A percentile compares a stretch with the other conserved stretches of the same genome.
These are phyloP conservation scores for Protea cynaroides DNA, from an alignment of 164 flowering plant genomes.

Conservation along the genomic window DNA sequence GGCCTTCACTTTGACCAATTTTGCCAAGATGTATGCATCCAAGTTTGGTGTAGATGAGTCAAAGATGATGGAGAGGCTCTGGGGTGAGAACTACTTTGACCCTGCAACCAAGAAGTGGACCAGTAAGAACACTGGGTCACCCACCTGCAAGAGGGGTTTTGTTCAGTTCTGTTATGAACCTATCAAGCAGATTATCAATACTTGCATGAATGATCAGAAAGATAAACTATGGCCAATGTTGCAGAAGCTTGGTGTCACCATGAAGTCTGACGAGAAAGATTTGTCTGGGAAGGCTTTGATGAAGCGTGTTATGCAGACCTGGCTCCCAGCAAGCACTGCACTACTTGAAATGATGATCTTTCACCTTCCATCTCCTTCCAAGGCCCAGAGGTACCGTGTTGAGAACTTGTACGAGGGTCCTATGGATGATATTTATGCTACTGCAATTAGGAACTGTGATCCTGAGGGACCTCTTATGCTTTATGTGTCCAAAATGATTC, in stretches of 20 bases:
- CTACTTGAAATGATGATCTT: conserved; percentile 32
- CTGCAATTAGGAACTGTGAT: conserved; percentile 31
- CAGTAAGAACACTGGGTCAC: conserved; percentile 25
- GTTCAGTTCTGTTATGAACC: conserved; percentile 36
- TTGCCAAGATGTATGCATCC: conserved; percentile 17
- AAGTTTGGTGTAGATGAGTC: conserved; percentile 14
- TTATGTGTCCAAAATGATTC: conserved; percentile 34
- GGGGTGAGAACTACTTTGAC: conserved; percentile 35
- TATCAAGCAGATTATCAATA: conserved; percentile 27
- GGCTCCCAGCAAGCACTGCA: conserved; percentile 29
- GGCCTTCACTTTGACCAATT: conserved; percentile 16
- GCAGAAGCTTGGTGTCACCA: conserved; percentile 24
- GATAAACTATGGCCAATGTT: conserved; percentile 32
- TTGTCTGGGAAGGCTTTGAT: conserved; percentile 27
- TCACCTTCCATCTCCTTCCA: conserved; percentile 33
- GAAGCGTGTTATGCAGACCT: conserved; percentile 37
- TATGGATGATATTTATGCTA: conserved; percentile 29
- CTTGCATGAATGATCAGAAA: conserved; percentile 36
- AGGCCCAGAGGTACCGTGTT: conserved; percentile 30
- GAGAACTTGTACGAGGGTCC: conserved; percentile 35
- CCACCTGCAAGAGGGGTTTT: conserved; percentile 30
- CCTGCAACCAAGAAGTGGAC: conserved; percentile 37
- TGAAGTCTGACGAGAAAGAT: conserved; percentile 31
- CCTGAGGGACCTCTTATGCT: conserved; percentile 33
- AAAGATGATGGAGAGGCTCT: conserved; percentile 18